These are phyloP conservation scores for Aspergillus tubingensis DNA, from an alignment of 2,329 filamentous ascomycete species.

Conservation along the genomic window DNA sequence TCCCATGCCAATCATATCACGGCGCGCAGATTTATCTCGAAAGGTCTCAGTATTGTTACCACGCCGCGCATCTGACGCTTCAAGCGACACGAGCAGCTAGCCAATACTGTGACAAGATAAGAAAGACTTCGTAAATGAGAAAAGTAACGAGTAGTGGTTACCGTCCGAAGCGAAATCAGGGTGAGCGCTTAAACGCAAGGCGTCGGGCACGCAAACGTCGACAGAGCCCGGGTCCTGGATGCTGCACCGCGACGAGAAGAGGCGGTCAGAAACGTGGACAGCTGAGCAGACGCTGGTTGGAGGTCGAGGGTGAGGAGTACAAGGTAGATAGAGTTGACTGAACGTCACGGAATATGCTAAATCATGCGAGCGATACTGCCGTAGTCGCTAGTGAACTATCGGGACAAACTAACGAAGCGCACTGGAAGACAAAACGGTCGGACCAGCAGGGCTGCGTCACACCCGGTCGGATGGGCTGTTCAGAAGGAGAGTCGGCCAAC, in stretches of 20 bases:
- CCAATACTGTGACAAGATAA: slow-evolving; percentile 3
- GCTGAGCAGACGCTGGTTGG: slow-evolving; percentile 6
- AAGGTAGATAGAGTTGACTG: not conserved
- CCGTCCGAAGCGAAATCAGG: not conserved
- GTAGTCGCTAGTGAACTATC: slow-evolving; percentile 5
- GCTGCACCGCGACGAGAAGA: slow-evolving; percentile 13
- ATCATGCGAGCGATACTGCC: slow-evolving; percentile 20
- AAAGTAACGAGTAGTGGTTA: slow-evolving; percentile 1
- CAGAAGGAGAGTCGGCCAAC: not conserved
- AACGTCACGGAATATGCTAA: slow-evolving; percentile 14
- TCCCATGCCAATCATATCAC: slow-evolving; percentile 24
- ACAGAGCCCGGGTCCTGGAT: slow-evolving; percentile 8
- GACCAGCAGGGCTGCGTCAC: slow-evolving; percentile 10
- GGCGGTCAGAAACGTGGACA: slow-evolving; percentile 20
- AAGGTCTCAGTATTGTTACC: slow-evolving; percentile 5
- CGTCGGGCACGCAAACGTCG: slow-evolving; percentile 27
- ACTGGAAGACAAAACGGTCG: slow-evolving; percentile 13
- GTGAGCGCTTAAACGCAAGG: slow-evolving; percentile 19
- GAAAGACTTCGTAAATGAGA: not conserved
- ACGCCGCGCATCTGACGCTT: slow-evolving; percentile 12
- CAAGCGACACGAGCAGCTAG: slow-evolving; percentile 6
- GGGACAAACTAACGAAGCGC: slow-evolving; percentile 1
- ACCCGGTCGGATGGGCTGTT: not conserved
- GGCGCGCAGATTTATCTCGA: slow-evolving; percentile 3
- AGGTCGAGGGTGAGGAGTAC: not conserved